Evolutionary conservation across 2,329 filamentous ascomycete species (phyloP), one percentile per base, ranked within the genome.

Genomic region (Amphichorda felina): DNA sequence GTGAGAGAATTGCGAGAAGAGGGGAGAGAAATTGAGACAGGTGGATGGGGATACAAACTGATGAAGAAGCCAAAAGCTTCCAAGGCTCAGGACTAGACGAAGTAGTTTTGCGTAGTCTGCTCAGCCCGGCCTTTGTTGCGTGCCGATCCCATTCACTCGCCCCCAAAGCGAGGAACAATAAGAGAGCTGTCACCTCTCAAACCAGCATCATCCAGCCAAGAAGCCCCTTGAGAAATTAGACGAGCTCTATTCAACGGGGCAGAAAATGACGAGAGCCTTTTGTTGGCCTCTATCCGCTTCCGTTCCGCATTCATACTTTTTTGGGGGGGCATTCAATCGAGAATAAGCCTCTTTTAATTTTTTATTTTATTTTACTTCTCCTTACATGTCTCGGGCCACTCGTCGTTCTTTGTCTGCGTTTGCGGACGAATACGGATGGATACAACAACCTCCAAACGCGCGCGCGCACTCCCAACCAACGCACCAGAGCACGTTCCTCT

Each of bases 131-230:
- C 32, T 34, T 34, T 34, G 32, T 34, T 26, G 19, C 32, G n/a
- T 26, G 32, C 32, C 32, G 32, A 34, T 34, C 32, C 19, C 32
- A 34, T 34, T 34, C 32, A 34, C 21, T 4, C 5, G 10, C 16
- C 13, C 27, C n/a, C 27, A 29, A 6, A 29, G 19, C 17, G 9
- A 4, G 19, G 31, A 21, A 33, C 31, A 33, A 33, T 33, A n/a
- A n/a, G 31, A 33, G 31, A 33, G 17, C 31, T 22, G 22, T 33
- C 31, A 33, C 17, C 31, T 33, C 17, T 33, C 18, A 24, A 24
- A 24, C 21, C 21, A 24, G 10, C 21, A 24, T 10, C 21, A 10
- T 24, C 10, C 21, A 24, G 21, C 21, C 21, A 24, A 24, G 21
- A 10, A 24, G 10, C 21, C 21, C 21, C 21, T 6, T 24, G 21